Percentiles rank a stretch among this genome's conserved stretches.
These are phyloP conservation scores for Phanerochaete sordida DNA, from an alignment of 768 basidiomycete species.

Conservation along the genomic window DNA sequence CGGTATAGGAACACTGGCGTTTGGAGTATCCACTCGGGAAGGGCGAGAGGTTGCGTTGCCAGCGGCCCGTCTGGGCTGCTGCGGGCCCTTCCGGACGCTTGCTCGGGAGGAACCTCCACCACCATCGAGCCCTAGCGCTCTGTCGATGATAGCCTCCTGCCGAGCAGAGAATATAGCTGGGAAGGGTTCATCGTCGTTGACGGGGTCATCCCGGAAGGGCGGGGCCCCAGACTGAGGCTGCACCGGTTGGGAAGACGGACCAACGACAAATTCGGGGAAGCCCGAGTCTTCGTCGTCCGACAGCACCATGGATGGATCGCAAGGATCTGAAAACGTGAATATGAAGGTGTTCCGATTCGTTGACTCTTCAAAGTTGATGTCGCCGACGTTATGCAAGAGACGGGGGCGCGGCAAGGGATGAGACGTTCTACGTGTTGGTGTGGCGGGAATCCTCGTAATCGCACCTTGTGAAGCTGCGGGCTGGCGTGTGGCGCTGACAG, in stretches of 20 bases:
- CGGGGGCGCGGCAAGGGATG: not conserved
- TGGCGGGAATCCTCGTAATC: not conserved
- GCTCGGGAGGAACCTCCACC: not conserved
- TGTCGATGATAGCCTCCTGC: conserved; percentile 8
- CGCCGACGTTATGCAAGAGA: conserved; percentile 4
- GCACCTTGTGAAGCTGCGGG: not conserved
- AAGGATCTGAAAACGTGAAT: conserved; percentile 24
- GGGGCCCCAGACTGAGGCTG: not conserved
- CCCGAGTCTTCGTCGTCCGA: not conserved
- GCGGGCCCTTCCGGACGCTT: not conserved
- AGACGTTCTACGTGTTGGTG: not conserved
- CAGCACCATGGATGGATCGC: conserved; percentile 18
- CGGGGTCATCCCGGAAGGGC: not conserved
- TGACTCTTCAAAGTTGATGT: conserved; percentile 2
- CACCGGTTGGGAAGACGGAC: not conserved
- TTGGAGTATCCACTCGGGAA: not conserved
- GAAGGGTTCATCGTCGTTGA: not conserved
- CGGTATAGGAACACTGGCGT: not conserved
- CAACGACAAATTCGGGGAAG: not conserved
- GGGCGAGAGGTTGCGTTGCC: not conserved
- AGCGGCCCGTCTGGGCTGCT: not conserved
- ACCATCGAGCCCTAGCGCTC: not conserved
- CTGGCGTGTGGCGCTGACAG: not conserved
- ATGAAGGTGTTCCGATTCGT: conserved; percentile 14
- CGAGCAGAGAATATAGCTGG: not conserved